Conservation (phyloP, 2,329 filamentous ascomycete genomes). For the Verticillium nonalfalfae region DNA sequence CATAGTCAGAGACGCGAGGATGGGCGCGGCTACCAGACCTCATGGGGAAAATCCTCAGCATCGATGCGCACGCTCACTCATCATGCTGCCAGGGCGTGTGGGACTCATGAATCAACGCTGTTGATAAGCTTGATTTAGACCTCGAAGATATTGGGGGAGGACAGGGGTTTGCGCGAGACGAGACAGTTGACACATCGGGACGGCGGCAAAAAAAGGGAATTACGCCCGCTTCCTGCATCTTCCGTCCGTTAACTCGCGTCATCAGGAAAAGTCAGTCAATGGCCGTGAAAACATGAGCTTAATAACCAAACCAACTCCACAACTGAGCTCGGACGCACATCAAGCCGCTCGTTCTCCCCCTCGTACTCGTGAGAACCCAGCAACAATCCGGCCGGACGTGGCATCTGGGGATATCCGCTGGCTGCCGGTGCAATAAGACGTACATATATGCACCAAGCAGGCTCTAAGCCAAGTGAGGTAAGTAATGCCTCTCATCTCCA, state of each 20-base stretch:
- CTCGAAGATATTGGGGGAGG: background rate
- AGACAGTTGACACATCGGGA: background rate
- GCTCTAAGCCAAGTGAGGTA: background rate
- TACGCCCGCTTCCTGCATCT: background rate
- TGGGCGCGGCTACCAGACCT: background rate
- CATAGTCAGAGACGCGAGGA: background rate
- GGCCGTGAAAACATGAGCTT: background rate
- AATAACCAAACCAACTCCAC: background rate
- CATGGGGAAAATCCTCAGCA: too few relatives aligned
- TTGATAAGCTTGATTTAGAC: background rate
- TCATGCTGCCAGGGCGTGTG: background rate
- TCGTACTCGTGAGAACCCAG: background rate
- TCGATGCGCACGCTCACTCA: background rate
- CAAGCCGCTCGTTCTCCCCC: background rate
- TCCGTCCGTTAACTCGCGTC: background rate
- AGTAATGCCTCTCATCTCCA: background rate
- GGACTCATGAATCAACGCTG: background rate
- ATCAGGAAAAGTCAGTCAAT: background rate
- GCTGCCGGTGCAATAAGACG: background rate
- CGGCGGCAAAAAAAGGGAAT: background rate
- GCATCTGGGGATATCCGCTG: background rate
- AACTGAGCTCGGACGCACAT: background rate
- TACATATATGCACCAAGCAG: background rate
- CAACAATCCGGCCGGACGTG: background rate
- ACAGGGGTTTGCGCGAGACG: background rate